Percentiles rank a stretch among this genome's conserved stretches.
Conservation (phyloP, 352 stramenopile species). For the Phytophthora multivora region DNA sequence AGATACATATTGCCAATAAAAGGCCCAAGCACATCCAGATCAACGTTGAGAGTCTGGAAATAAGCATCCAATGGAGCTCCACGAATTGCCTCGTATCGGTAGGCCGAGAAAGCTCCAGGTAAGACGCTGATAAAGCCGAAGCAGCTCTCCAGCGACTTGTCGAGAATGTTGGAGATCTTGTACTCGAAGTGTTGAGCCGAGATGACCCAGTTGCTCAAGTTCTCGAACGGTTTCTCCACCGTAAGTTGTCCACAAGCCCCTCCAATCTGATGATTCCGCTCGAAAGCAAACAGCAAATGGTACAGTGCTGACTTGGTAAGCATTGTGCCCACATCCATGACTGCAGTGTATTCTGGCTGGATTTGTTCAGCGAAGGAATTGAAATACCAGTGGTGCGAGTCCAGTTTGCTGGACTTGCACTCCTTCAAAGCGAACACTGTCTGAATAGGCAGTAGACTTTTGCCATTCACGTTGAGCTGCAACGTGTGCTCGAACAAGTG, state of each 20-base stretch:
- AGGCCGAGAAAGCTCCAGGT: slow-evolving; percentile 84
- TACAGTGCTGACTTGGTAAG: slow-evolving; percentile 77
- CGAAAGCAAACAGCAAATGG: slow-evolving; percentile 81
- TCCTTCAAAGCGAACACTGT: slow-evolving; percentile 85
- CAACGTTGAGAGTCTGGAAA: slow-evolving; percentile 86
- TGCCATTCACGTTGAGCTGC: slow-evolving; percentile 74
- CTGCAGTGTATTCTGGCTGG: slow-evolving; percentile 78
- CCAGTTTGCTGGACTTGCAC: slow-evolving; percentile 79
- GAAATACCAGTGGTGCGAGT: slow-evolving; percentile 90
- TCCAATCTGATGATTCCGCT: slow-evolving; percentile 80
- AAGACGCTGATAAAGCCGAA: slow-evolving; percentile 90
- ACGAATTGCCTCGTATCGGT: slow-evolving; percentile 84
- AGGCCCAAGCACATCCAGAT: slow-evolving; percentile 76
- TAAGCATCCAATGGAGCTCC: slow-evolving; percentile 80
- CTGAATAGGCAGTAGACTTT: slow-evolving; percentile 74
- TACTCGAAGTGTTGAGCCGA: slow-evolving; percentile 91
- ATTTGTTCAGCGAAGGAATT: slow-evolving; percentile 84
- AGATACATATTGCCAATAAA: slow-evolving; percentile 92
- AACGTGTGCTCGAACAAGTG: slow-evolving; percentile 89
- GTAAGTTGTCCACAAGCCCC: slow-evolving; percentile 82
- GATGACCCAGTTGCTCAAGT: slow-evolving; percentile 89
- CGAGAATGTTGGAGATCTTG: slow-evolving; percentile 90
- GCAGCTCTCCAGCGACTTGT: slow-evolving; percentile 87
- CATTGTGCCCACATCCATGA: slow-evolving; percentile 89
- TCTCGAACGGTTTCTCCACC: slow-evolving; percentile 82